phyloP scores from a whole-genome alignment of 164 flowering plant species.

The Macadamia integrifolia region DNA sequence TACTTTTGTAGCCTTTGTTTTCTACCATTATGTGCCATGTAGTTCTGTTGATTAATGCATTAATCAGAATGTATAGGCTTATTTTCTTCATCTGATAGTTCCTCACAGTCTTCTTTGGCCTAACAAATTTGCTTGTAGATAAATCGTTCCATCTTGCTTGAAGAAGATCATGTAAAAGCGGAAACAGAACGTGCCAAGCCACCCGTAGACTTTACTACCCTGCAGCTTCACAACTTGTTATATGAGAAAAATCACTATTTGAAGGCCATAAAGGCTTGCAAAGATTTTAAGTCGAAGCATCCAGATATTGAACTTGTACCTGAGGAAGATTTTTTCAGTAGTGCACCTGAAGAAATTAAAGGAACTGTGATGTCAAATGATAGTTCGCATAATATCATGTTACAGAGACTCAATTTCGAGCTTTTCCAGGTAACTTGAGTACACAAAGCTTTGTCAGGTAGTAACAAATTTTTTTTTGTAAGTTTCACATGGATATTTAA shows the following conservation, averaged over 20 bases:
- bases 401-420: slow-evolving; percentile 87
- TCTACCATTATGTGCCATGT: neutral
- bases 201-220: slow-evolving; percentile 82
- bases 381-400: slow-evolving; percentile 68
- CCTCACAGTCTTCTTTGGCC: neutral
- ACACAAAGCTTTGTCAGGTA: neutral
- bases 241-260: slow-evolving; percentile 92
- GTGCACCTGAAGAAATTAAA: slow-evolving; percentile 77
- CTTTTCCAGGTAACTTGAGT: slow-evolving; percentile 59
- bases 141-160: slow-evolving; percentile 73
- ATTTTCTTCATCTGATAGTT: neutral
- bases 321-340: slow-evolving; percentile 68
- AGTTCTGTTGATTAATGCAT: neutral
- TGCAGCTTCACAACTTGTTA: slow-evolving; percentile 96
- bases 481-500: no score
- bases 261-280: slow-evolving; percentile 96
- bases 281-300: slow-evolving; percentile 87
- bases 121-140: slow-evolving; percentile 32
- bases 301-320: slow-evolving; percentile 92
- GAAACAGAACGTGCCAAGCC: slow-evolving; percentile 92
- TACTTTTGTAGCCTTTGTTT: neutral
- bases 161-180: slow-evolving; percentile 79
- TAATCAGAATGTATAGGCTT: neutral
- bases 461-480: no score
- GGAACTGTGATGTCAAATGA: slow-evolving; percentile 42